phyloP scores from a whole-genome alignment of 2,329 filamentous ascomycete species.

The Cladosporium sp. region DNA sequence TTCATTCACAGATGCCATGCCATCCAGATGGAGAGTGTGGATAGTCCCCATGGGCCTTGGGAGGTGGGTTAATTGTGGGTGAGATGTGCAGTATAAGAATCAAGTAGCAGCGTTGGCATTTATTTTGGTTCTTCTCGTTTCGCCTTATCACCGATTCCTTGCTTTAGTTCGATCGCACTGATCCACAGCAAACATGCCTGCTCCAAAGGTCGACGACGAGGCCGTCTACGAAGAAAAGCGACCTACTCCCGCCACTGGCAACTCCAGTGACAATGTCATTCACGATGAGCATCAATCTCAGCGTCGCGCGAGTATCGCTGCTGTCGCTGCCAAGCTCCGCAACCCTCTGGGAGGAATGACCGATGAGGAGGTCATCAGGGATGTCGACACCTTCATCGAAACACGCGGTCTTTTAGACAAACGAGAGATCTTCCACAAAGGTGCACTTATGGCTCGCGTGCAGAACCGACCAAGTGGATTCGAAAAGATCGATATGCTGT shows the following conservation, averaged over 20 bases:
- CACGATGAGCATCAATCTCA: conserved; percentile 4
- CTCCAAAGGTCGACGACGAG: conserved; percentile 12
- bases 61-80: not conserved
- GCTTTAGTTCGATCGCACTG: not conserved
- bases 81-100: conserved; percentile 8
- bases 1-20: conserved; percentile 5
- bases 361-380: conserved; percentile 23
- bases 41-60: conserved; percentile 8
- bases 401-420: conserved; percentile 21
- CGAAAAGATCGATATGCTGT: conserved; percentile 42
- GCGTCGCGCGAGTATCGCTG: conserved; percentile 15
- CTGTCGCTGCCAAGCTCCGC: conserved; percentile 21
- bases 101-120: not conserved
- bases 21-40: conserved; percentile 5
- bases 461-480: conserved; percentile 23
- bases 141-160: not conserved
- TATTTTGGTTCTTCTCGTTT: not conserved
- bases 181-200: conserved; percentile 11
- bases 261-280: conserved; percentile 13
- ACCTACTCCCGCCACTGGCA: conserved; percentile 9
- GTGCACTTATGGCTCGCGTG: conserved; percentile 24
- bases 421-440: conserved; percentile 22
- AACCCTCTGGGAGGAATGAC: conserved; percentile 28
- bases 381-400: conserved; percentile 24
- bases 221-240: conserved; percentile 10